Percentiles rank a stretch among this genome's conserved stretches.
Conservation (phyloP, 495 filamentous ascomycete genomes). For the Neurospora intermedia region DNA sequence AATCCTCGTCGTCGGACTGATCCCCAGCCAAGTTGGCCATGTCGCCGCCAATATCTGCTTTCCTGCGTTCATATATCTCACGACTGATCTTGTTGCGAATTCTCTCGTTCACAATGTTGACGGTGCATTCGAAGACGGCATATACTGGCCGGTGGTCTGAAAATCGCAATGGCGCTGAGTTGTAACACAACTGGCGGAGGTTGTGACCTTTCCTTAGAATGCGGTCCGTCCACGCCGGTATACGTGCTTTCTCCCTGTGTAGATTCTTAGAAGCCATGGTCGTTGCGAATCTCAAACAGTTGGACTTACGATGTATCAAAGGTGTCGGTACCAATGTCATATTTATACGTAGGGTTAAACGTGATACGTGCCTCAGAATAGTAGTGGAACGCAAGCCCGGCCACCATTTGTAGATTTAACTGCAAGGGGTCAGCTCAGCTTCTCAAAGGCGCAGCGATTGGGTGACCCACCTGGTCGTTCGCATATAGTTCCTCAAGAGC, state of each 20-base stretch:
- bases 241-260: conserved; percentile 74
- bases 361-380: conserved; percentile 79
- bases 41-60: conserved; percentile 42
- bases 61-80: conserved; percentile 60
- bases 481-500: conserved; percentile 76
- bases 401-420: conserved; percentile 94
- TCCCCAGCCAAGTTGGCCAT: conserved; percentile 35
- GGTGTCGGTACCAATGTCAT: conserved; percentile 70
- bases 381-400: conserved; percentile 76
- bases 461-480: conserved; percentile 68
- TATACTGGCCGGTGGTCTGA: conserved; percentile 94
- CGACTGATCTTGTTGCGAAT: conserved; percentile 58
- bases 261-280: conserved; percentile 1
- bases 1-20: conserved; percentile 63
- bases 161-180: conserved; percentile 64
- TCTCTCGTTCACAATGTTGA: conserved; percentile 66
- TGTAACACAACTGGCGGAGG: conserved; percentile 72
- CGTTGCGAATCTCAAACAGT: background rate
- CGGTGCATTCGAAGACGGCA: conserved; percentile 72
- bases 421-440: conserved; percentile 22
- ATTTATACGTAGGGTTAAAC: conserved; percentile 94
- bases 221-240: conserved; percentile 96
- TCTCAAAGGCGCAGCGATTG: background rate
- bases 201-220: conserved; percentile 77
- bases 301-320: conserved; percentile 81